Percentiles rank a stretch among this genome's conserved stretches.
Conservation (phyloP, 768 basidiomycete species). For the Agaricus blazei region DNA sequence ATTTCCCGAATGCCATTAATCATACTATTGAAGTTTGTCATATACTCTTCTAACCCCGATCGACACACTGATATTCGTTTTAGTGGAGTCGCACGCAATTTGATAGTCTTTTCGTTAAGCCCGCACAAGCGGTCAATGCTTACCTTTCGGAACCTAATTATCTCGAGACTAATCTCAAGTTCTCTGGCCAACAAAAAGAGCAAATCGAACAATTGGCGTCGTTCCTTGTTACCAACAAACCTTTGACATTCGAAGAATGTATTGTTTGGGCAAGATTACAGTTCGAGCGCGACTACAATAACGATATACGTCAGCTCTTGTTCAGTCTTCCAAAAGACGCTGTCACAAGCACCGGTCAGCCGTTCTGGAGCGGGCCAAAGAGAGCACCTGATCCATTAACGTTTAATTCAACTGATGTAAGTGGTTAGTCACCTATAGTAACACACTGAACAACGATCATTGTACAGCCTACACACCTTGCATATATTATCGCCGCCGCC, state of each 20-base stretch:
- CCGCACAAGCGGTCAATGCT: slow-evolving; percentile 88
- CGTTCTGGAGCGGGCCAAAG: slow-evolving; percentile 99
- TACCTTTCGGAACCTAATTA: slow-evolving; percentile 97
- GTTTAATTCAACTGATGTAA: slow-evolving; percentile 84
- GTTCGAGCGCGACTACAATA: slow-evolving; percentile 92
- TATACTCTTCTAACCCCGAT: not conserved
- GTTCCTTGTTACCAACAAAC: slow-evolving; percentile 88
- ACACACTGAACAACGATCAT: slow-evolving; percentile 8
- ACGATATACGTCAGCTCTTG: slow-evolving; percentile 87
- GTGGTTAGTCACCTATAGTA: slow-evolving; percentile 18
- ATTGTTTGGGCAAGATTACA: slow-evolving; percentile 94
- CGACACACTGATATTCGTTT: slow-evolving; percentile 4
- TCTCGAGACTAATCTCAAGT: slow-evolving; percentile 84
- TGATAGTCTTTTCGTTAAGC: slow-evolving; percentile 90
- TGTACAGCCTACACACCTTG: slow-evolving; percentile 72
- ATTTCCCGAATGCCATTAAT: slow-evolving; percentile 96
- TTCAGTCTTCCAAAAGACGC: slow-evolving; percentile 95
- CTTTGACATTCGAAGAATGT: slow-evolving; percentile 95
- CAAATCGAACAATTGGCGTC: slow-evolving; percentile 85
- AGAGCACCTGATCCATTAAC: slow-evolving; percentile 87
- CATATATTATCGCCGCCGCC: slow-evolving; percentile 88
- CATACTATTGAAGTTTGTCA: slow-evolving; percentile 88
- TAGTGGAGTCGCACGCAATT: slow-evolving; percentile 95
- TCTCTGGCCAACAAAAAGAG: slow-evolving; percentile 87
- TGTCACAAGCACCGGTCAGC: slow-evolving; percentile 85